phyloP scores from a whole-genome alignment of 768 basidiomycete species.

The Lentinula detonsa region DNA sequence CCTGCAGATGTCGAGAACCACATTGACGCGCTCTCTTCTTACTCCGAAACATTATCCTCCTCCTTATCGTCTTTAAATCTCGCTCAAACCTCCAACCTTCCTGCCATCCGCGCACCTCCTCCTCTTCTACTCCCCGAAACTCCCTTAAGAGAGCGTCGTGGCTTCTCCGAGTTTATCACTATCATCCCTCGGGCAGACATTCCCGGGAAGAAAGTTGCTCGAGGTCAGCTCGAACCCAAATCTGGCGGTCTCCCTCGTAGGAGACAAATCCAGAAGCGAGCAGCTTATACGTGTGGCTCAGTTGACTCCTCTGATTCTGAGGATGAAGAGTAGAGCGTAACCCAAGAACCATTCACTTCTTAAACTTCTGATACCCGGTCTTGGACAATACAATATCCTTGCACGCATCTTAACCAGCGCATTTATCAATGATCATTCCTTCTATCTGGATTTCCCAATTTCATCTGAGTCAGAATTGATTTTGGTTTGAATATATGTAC shows the following conservation, averaged over 20 bases:
- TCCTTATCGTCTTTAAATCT: background rate
- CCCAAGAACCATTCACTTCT: background rate
- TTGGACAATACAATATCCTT: too few relatives aligned
- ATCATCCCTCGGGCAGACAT: background rate
- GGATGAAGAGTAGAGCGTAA: background rate
- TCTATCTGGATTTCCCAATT: too few relatives aligned
- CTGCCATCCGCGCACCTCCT: background rate
- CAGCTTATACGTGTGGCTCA: too few relatives aligned
- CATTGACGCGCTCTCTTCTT: background rate
- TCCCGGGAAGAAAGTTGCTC: background rate
- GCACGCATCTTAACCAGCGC: too few relatives aligned
- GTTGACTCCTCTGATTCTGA: background rate
- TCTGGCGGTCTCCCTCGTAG: background rate
- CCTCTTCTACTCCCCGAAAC: background rate
- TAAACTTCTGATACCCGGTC: too few relatives aligned
- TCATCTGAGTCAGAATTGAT: too few relatives aligned
- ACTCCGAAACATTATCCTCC: background rate
- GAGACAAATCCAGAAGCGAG: background rate
- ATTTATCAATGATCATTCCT: too few relatives aligned
- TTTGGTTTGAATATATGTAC: too few relatives aligned
- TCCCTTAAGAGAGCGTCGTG: constrained; percentile 2
- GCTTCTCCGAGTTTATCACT: background rate
- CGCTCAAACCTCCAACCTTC: background rate
- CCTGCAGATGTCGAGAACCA: too few relatives aligned
- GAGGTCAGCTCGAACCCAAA: background rate